phyloP scores from a whole-genome alignment of 1,139 yeast genomes.

The Kodamaea derodonti region DNA sequence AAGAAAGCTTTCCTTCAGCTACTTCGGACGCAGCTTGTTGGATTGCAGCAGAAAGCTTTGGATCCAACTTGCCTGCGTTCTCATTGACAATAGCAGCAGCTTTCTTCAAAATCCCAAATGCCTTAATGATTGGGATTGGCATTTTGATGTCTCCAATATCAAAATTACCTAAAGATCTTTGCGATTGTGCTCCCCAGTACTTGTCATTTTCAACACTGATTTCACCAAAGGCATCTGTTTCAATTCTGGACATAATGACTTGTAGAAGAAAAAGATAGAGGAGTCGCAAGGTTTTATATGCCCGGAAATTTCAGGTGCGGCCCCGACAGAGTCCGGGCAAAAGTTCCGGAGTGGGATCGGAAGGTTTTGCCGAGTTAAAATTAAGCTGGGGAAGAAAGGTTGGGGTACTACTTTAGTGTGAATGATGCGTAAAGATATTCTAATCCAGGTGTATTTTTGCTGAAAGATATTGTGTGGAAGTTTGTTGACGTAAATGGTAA shows the following conservation, averaged over 20 bases:
- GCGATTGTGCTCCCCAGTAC: conserved; percentile 21
- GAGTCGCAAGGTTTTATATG: conserved; percentile 1
- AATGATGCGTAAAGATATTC: too few relatives aligned
- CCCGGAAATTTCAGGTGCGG: conserved; percentile 1
- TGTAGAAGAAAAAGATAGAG: neutral
- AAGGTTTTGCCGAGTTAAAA: too few relatives aligned
- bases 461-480: too few relatives aligned
- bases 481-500: too few relatives aligned
- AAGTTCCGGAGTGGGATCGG: too few relatives aligned
- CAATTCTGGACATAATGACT: conserved; percentile 12
- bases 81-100: conserved; percentile 19
- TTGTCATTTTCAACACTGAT: conserved; percentile 16
- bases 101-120: conserved; percentile 19
- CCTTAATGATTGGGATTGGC: conserved; percentile 18
- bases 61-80: conserved; percentile 16
- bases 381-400: too few relatives aligned
- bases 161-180: conserved; percentile 18
- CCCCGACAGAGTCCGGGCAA: neutral
- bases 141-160: conserved; percentile 18
- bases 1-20: conserved; percentile 17
- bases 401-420: too few relatives aligned
- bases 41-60: conserved; percentile 16
- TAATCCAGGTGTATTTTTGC: too few relatives aligned
- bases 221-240: conserved; percentile 20
- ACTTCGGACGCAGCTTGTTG: conserved; percentile 18